Percentiles rank a stretch among this genome's conserved stretches.
Evolutionary conservation across 148 eudicot genomes (phyloP).

Genomic region (Spergularia marina): DNA sequence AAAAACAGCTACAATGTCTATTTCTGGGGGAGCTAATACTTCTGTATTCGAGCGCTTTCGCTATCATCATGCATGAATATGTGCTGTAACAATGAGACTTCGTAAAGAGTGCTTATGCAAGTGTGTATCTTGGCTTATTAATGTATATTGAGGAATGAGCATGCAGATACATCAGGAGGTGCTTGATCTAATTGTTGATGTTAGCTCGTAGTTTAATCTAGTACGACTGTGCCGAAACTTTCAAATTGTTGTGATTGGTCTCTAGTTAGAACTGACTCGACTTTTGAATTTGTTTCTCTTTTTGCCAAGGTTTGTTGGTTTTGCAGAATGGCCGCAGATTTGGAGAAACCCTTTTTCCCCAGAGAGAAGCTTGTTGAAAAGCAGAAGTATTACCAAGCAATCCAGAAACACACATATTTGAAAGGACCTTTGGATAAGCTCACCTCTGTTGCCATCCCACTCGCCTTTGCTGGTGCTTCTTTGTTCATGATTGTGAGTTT

Average conservation of each 20-base stretch:
- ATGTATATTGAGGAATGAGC: no score
- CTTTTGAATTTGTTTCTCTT: not conserved
- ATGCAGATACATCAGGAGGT: no score
- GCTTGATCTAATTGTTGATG: no score
- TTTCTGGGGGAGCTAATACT: no score
- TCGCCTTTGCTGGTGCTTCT: constrained; percentile 59
- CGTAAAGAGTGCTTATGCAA: no score
- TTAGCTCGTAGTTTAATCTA: no score
- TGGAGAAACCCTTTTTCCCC: constrained; percentile 68
- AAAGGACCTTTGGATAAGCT: constrained; percentile 78
- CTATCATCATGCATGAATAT: no score
- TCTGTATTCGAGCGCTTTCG: no score
- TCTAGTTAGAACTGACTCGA: not conserved
- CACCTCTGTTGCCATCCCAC: constrained; percentile 91
- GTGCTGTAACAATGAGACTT: no score
- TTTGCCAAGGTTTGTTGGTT: not conserved
- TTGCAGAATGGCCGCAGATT: constrained; percentile 58
- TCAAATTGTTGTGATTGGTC: not conserved
- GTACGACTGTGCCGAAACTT: not conserved
- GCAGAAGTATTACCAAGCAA: constrained; percentile 66
- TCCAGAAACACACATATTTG: constrained; percentile 70
- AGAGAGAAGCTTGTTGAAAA: constrained; percentile 74
- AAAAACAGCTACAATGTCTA: no score
- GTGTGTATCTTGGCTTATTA: no score
- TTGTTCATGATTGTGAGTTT: constrained; percentile 63